Base-by-base conservation (phyloP, 768 basidiomycete species). In the Gelatoporia subvermispora region DNA sequence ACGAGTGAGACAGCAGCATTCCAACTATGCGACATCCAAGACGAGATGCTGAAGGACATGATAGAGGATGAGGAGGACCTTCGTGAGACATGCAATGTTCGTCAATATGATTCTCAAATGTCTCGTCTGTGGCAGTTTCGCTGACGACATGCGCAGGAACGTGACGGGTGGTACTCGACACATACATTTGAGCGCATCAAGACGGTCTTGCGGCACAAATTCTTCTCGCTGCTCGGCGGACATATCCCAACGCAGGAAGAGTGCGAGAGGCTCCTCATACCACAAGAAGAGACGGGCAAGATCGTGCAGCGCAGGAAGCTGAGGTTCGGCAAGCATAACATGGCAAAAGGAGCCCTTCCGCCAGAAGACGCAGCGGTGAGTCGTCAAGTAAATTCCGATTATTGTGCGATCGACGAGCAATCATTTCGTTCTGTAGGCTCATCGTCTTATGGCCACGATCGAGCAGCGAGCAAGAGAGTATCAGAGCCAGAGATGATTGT, bases 21-120 rank as follows among this genome's bases (percentile, higher is more conserved):
- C 69, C 96, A 98, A 65, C 73, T 99, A 5, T 89, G 89, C 64
- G 96, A 99, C 64, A 88, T 99, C 54, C 68, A 74, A 7, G 96
- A 99, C 62, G 82, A 84, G 5, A 85, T 93, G 77, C 67, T 96
- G 41, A 80, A 80, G 55, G 73, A 74, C 34, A 85, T 94, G 79
- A 89, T 98, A 44, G 77, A 86, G 51, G 81, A 86, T 49, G 73
- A 80, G 4, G 75, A 80, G 15, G 84, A 81, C 39, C 68, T 88
- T 16, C 78, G 83, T 28, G 84, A 88, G 51, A 71, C 65, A 11
- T 92, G 89, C 63, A 74, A 91, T 60, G 93, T 94, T 51, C 58
- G 87, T 72, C 5, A 8, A 24, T 16, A 34, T 21, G 10, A 1
- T n/a, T 16, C 35, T 20, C n/a, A n/a, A 36, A 36, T n/a, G 38